phyloP scores from a whole-genome alignment of 805 yeast genomes.

The Lachancea quebecensis region DNA sequence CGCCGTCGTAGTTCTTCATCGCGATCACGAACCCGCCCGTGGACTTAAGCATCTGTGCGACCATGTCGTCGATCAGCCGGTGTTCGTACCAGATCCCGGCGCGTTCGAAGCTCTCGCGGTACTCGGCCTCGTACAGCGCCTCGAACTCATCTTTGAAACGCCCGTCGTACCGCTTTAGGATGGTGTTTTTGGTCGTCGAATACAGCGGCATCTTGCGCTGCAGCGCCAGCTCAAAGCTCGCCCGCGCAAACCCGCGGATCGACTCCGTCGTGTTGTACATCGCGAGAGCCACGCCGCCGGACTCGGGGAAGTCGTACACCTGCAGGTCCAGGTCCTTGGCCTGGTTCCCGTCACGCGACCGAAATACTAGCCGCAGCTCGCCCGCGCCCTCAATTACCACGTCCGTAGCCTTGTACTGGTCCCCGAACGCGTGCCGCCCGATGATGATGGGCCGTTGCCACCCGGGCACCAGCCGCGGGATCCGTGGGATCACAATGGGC shows the following conservation, averaged over 20 bases:
- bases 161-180: slow-evolving; percentile 90
- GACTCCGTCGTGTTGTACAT: slow-evolving; percentile 97
- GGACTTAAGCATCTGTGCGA: slow-evolving; percentile 96
- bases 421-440: slow-evolving; percentile 97
- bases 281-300: slow-evolving; percentile 71
- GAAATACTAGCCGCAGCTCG: slow-evolving; percentile 66
- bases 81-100: slow-evolving; percentile 94
- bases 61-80: slow-evolving; percentile 96
- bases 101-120: slow-evolving; percentile 64
- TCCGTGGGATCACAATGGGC: slow-evolving; percentile 83
- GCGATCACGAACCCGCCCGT: slow-evolving; percentile 94
- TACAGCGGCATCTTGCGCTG: slow-evolving; percentile 71
- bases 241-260: slow-evolving; percentile 83
- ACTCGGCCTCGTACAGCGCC: slow-evolving; percentile 62
- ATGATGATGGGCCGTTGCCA: slow-evolving; percentile 96
- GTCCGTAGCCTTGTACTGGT: slow-evolving; percentile 93
- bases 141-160: slow-evolving; percentile 92
- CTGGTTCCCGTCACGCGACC: slow-evolving; percentile 50
- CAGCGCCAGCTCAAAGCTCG: slow-evolving; percentile 84
- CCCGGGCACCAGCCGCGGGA: slow-evolving; percentile 82
- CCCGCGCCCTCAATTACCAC: slow-evolving; percentile 76
- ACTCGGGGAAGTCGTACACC: slow-evolving; percentile 45
- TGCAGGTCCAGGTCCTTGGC: slow-evolving; percentile 25
- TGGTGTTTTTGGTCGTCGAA: slow-evolving; percentile 90
- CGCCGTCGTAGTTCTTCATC: slow-evolving; percentile 97